Evolutionary conservation across 768 basidiomycete genomes (phyloP).

Genomic region (Leucosporidium creatinivorum): DNA sequence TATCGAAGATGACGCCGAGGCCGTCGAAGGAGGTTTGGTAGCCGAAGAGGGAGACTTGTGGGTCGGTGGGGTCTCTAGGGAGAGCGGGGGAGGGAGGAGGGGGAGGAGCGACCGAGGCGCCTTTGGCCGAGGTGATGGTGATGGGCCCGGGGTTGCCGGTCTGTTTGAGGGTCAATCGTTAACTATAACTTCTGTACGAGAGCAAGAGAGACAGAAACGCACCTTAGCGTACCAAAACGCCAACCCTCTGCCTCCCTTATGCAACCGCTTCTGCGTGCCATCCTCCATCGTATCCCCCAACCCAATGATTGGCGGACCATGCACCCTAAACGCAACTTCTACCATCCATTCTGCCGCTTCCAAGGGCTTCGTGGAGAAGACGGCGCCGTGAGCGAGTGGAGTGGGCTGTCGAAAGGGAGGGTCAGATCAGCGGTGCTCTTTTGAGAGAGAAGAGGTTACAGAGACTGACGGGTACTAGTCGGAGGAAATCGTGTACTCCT

Average conservation of each 20-base stretch:
- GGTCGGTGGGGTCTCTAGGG: slow-evolving; percentile 21
- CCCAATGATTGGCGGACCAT: slow-evolving; percentile 23
- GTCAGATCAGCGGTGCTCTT: not conserved
- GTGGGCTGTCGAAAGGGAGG: slow-evolving; percentile 7
- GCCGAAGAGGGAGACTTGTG: slow-evolving; percentile 35
- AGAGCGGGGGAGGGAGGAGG: slow-evolving; percentile 9
- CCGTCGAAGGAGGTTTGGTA: slow-evolving; percentile 33
- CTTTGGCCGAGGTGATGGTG: not conserved
- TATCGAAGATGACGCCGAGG: slow-evolving; percentile 37
- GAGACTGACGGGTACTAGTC: slow-evolving; percentile 31
- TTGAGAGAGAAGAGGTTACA: not conserved
- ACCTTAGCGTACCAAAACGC: slow-evolving; percentile 37
- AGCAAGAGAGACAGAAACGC: not conserved
- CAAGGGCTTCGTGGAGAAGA: slow-evolving; percentile 27
- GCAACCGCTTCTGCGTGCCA: slow-evolving; percentile 11
- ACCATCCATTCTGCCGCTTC: slow-evolving; percentile 34
- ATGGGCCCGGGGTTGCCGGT: slow-evolving; percentile 13
- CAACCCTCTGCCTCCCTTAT: slow-evolving; percentile 35
- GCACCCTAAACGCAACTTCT: slow-evolving; percentile 36
- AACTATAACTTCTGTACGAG: no score
- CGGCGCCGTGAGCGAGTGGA: slow-evolving; percentile 35
- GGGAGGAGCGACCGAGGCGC: not conserved
- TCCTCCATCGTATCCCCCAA: slow-evolving; percentile 7
- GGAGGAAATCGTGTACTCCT: slow-evolving; percentile 35
- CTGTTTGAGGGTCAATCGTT: not conserved